Percentiles rank a stretch among this genome's conserved stretches.
Evolutionary conservation across 2,329 filamentous ascomycete species (phyloP).

Genomic region (Rugonectria rugulosa): DNA sequence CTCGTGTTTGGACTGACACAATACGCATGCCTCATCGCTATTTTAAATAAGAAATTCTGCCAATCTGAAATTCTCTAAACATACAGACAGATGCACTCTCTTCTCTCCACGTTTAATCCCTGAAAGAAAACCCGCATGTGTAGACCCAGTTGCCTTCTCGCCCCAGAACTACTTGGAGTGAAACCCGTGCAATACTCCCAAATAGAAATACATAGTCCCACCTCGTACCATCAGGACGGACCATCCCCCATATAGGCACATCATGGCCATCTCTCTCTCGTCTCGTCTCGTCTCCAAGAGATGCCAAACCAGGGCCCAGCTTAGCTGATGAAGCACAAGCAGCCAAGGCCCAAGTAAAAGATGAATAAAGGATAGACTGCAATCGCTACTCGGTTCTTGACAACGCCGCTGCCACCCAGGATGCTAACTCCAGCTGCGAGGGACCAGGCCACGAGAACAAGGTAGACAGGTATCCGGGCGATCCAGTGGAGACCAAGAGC

Average conservation of each 20-base stretch:
- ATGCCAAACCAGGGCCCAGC: background rate
- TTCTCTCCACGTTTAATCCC: background rate
- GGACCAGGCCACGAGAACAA: conserved; percentile 89
- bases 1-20: too few relatives aligned
- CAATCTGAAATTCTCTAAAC: background rate
- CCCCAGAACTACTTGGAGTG: background rate
- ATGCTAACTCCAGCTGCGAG: conserved; percentile 96
- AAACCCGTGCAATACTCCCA: background rate
- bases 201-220: conserved; percentile 16
- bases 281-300: too few relatives aligned
- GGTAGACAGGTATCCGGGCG: conserved; percentile 87
- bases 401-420: conserved; percentile 90
- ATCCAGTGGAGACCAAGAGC: conserved; percentile 82
- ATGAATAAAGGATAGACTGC: conserved; percentile 95
- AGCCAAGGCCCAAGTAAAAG: conserved; percentile 92
- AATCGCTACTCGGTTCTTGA: conserved; percentile 92
- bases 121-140: background rate
- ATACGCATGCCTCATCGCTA: background rate
- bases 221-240: background rate
- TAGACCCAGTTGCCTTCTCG: background rate
- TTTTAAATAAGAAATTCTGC: background rate
- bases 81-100: background rate
- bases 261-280: too few relatives aligned
- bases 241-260: too few relatives aligned
- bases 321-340: conserved; percentile 96